Evolutionary conservation across 2,329 filamentous ascomycete species (phyloP).

Genomic region (Podosphaera leucotricha): DNA sequence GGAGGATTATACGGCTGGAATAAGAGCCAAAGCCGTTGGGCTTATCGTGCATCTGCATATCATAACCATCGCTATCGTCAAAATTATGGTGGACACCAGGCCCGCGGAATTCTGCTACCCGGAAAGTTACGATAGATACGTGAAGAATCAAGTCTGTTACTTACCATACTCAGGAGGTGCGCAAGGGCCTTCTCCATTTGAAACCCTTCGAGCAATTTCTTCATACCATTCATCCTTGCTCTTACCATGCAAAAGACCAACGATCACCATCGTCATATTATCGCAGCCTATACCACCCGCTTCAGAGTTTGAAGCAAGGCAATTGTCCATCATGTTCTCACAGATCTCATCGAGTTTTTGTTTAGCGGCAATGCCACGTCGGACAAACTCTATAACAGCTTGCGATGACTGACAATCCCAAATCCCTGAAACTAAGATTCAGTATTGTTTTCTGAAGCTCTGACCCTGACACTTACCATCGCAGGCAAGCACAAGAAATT

Average conservation of each 20-base stretch:
- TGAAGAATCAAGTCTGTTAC: slow-evolving; percentile 7
- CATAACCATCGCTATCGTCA: slow-evolving; percentile 59
- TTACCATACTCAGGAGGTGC: slow-evolving; percentile 97
- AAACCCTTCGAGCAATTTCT: slow-evolving; percentile 77
- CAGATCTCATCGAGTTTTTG: slow-evolving; percentile 88
- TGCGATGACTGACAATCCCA: slow-evolving; percentile 99
- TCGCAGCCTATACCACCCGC: slow-evolving; percentile 95
- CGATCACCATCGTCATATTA: slow-evolving; percentile 96
- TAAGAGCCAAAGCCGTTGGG: slow-evolving; percentile 43
- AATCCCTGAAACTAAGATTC: slow-evolving; percentile 42
- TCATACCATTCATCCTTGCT: slow-evolving; percentile 98
- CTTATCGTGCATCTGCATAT: slow-evolving; percentile 46
- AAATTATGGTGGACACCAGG: slow-evolving; percentile 64
- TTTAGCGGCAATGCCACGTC: slow-evolving; percentile 86
- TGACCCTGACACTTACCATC: slow-evolving; percentile 46
- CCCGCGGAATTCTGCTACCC: slow-evolving; percentile 59
- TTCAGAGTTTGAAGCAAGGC: slow-evolving; percentile 89
- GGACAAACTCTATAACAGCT: slow-evolving; percentile 87
- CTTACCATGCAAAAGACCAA: slow-evolving; percentile 76
- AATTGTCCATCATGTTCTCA: slow-evolving; percentile 99
- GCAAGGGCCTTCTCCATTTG: slow-evolving; percentile 90
- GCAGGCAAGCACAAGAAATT: slow-evolving; percentile 82
- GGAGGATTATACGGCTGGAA: slow-evolving; percentile 72
- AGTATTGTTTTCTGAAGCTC: slow-evolving; percentile 6
- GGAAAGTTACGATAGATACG: slow-evolving; percentile 10